These are phyloP conservation scores for Amauroascus verrucosus DNA, from an alignment of 2,329 filamentous ascomycete genomes.

Conservation along the genomic window DNA sequence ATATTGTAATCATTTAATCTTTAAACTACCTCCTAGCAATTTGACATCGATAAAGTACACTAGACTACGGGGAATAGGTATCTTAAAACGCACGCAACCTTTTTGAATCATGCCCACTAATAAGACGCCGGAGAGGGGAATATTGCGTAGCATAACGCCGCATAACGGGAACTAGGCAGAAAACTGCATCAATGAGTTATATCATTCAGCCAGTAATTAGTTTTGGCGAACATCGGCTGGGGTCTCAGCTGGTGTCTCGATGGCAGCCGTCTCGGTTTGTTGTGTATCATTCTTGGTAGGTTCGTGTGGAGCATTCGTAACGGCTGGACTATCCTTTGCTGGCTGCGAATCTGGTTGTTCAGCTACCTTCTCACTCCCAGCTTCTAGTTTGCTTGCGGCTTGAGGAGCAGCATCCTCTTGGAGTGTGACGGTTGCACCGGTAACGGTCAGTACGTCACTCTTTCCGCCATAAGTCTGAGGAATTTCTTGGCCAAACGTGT, in stretches of 20 bases:
- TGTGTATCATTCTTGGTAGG: background rate
- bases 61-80: background rate
- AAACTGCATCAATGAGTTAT: background rate
- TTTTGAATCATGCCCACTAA: background rate
- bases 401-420: slow-evolving; percentile 16
- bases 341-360: slow-evolving; percentile 8
- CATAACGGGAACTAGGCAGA: background rate
- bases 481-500: slow-evolving; percentile 51
- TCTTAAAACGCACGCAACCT: background rate
- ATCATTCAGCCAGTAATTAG: background rate
- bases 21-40: background rate
- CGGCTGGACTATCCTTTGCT: background rate
- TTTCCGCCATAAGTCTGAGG: slow-evolving; percentile 73
- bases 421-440: slow-evolving; percentile 25
- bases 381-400: slow-evolving; percentile 14
- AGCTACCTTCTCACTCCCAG: slow-evolving; percentile 18
- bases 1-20: background rate
- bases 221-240: background rate
- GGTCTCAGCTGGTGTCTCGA: background rate
- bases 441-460: slow-evolving; percentile 42
- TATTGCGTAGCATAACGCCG: slow-evolving; percentile 1
- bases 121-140: background rate
- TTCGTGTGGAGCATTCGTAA: background rate
- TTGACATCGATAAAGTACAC: background rate
- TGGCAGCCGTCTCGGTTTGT: background rate